phyloP scores from a whole-genome alignment of 23 red algal genomes.

The Cyanidiococcus yangmingshanensis region DNA sequence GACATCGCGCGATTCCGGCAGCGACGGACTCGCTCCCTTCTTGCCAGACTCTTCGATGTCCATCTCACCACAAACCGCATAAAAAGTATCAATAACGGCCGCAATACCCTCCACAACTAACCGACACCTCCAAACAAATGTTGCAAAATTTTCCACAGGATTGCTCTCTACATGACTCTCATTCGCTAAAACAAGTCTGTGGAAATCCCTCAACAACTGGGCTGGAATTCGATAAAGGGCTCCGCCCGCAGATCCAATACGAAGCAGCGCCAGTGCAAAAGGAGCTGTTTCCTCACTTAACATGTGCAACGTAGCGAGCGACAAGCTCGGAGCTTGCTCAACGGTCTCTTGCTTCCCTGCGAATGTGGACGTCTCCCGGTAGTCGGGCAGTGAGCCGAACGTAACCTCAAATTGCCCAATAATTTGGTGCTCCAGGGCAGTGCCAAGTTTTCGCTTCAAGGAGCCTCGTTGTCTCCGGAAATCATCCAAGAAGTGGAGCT shows the following conservation, averaged over 20 bases:
- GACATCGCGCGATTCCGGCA: not conserved
- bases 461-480: not conserved
- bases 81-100: not conserved
- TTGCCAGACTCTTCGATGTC: not conserved
- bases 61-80: not conserved
- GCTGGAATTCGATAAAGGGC: not conserved
- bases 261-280: not conserved
- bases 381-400: not conserved
- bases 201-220: not conserved
- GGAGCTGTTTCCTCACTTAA: not conserved
- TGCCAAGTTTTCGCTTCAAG: not conserved
- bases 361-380: not conserved
- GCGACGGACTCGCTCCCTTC: not conserved
- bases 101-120: not conserved
- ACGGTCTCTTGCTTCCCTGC: not conserved
- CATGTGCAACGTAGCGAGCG: not conserved
- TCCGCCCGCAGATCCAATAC: not conserved
- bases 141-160: not conserved
- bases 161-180: not conserved
- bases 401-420: not conserved
- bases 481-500: not conserved
- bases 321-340: not conserved
- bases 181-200: not conserved
- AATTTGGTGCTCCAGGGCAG: not conserved
- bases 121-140: not conserved